Evolutionary conservation across 176 grass and related monocot species (phyloP).

Genomic region (Aechmea fasciata): DNA sequence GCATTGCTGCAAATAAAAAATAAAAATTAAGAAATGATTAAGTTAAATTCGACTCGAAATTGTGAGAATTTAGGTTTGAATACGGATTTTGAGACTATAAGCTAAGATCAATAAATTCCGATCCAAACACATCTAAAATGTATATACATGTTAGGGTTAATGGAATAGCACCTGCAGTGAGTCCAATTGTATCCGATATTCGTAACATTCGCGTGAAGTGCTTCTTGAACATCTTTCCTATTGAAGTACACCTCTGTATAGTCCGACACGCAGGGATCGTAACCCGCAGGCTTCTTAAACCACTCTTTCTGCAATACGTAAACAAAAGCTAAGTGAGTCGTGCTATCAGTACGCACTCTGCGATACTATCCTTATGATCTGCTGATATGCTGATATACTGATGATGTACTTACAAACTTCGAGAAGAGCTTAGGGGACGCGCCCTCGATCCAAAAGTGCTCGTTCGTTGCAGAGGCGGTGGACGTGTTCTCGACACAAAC

Average conservation of each 20-base stretch:
- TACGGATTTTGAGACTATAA: too few relatives aligned
- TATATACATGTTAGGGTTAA: not conserved
- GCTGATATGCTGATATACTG: not conserved
- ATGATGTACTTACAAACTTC: slow-evolving; percentile 4
- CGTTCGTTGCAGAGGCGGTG: slow-evolving; percentile 16
- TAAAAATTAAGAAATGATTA: not conserved
- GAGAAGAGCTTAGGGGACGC: slow-evolving; percentile 19
- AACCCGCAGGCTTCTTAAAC: slow-evolving; percentile 13
- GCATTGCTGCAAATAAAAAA: slow-evolving; percentile 5
- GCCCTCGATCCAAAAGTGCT: slow-evolving; percentile 34
- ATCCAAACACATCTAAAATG: not conserved
- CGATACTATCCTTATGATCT: not conserved
- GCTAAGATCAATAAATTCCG: not conserved
- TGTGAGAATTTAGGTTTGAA: too few relatives aligned
- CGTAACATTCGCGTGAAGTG: slow-evolving; percentile 21
- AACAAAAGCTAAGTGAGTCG: not conserved
- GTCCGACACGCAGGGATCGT: slow-evolving; percentile 14
- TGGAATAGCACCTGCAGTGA: slow-evolving; percentile 16
- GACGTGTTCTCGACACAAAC: slow-evolving; percentile 30
- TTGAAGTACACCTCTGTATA: slow-evolving; percentile 20
- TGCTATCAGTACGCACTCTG: not conserved
- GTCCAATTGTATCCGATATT: slow-evolving; percentile 11
- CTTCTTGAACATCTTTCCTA: slow-evolving; percentile 16
- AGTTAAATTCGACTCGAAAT: not conserved
- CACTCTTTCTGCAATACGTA: slow-evolving; percentile 3